Base-by-base conservation (phyloP, 169 alveolate genomes). In the Plasmodium sp. region DNA sequence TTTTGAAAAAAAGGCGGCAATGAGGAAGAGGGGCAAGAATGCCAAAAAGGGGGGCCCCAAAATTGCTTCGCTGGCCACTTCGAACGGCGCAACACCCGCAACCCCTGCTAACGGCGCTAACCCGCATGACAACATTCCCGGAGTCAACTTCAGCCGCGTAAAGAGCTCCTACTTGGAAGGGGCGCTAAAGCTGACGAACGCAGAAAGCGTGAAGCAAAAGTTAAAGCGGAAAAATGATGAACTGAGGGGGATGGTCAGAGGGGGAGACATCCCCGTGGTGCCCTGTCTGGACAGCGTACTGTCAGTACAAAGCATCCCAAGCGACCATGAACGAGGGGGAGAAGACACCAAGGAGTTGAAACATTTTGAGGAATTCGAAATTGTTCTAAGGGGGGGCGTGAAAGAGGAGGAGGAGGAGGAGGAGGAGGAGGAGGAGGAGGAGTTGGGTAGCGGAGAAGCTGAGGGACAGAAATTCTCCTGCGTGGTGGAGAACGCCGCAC, bases 161-260 rank as follows among this genome's bases (percentile, higher is more conserved):
- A 85, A 85, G 51, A 85, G 93, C 45, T 85, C 93, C 33, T 85
- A 77, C 48, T 48, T 85, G 41, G 93, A 85, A 85, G 71, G 45
- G 34, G 71, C 77, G 22, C 80, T 85, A 54, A 85, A 85, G 41
- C 80, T 85, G 67, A 54, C 77, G 12, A 54, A 75, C 39, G 71
- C 45, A 83, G 91, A 56, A 58, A 83, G 27, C 43, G 45, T 51
- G 39, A 48, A 45, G 14, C 45, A 33, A 75, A 75, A 31, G 10
- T 12, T 51, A 43, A 48, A 85, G 6, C 33, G 39, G 36, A 85
- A 58, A 85, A 67, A 71, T 75, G 84, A 54, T 56, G 83, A 51
- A 48, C 77, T 75, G 10, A 41, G 16, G n/a, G 71, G 71, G 33
- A 74, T 51, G 31, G 45, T 31, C 16, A 33, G 34, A 85, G 75